phyloP scores from a whole-genome alignment of 2,329 filamentous ascomycete species.

The Ambrosiella cleistominuta region DNA sequence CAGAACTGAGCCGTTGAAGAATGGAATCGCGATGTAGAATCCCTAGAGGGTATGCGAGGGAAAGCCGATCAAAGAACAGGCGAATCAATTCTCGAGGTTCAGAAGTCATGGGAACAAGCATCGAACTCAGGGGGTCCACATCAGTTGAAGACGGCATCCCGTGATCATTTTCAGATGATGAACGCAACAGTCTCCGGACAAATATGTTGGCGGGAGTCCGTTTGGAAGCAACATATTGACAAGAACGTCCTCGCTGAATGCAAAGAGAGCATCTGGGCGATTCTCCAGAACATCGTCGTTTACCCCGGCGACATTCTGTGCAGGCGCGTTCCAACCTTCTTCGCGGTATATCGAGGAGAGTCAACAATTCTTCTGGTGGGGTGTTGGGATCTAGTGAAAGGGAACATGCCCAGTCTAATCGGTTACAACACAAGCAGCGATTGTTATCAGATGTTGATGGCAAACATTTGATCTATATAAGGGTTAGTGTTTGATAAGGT shows the following conservation, averaged over 20 bases:
- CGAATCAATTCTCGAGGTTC: conserved; percentile 10
- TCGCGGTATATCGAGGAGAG: neutral
- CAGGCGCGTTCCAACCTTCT: conserved; percentile 18
- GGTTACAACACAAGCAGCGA: neutral
- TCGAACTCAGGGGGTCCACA: neutral
- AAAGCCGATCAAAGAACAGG: conserved; percentile 17
- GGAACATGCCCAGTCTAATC: neutral
- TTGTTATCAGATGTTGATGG: neutral
- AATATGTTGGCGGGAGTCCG: neutral
- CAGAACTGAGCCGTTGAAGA: conserved; percentile 40
- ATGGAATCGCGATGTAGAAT: conserved; percentile 42
- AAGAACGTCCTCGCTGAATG: neutral
- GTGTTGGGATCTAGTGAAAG: neutral
- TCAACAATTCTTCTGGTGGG: neutral
- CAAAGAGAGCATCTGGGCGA: conserved; percentile 26
- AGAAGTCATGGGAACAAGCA: neutral
- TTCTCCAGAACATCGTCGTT: conserved; percentile 38
- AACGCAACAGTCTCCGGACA: no score
- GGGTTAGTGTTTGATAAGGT: neutral
- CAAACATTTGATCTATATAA: neutral
- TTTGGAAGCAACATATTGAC: conserved; percentile 12
- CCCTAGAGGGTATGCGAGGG: conserved; percentile 15
- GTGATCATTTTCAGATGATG: no score
- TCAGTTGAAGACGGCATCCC: no score
- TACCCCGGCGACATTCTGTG: conserved; percentile 26